phyloP scores from a whole-genome alignment of 1,139 yeast species.

The Arxiozyma heterogenica region DNA sequence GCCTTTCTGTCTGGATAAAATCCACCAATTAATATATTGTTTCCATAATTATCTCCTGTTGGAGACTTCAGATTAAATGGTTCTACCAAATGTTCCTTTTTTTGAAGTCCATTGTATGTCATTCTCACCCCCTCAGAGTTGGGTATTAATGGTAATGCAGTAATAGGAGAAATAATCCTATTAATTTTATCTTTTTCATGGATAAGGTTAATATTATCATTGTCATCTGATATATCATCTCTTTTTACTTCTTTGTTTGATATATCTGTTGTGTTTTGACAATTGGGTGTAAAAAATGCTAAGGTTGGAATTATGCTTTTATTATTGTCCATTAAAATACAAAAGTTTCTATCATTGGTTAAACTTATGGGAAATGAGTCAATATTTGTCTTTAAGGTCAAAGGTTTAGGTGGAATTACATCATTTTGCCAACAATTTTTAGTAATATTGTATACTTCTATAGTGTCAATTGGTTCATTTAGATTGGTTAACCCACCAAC shows the following conservation, averaged over 20 bases:
- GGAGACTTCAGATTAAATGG: constrained; percentile 43
- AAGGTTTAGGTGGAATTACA: constrained; percentile 9
- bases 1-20: constrained; percentile 35
- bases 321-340: constrained; percentile 26
- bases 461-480: constrained; percentile 36
- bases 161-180: constrained; percentile 21
- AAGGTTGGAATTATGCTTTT: constrained; percentile 26
- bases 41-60: constrained; percentile 56
- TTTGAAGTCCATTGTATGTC: constrained; percentile 13
- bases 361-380: constrained; percentile 16
- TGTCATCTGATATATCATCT: constrained; percentile 4
- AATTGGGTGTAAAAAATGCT: constrained; percentile 19
- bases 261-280: constrained; percentile 7
- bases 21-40: constrained; percentile 54
- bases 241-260: background rate
- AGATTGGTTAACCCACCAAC: constrained; percentile 51
- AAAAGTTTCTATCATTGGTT: constrained; percentile 19
- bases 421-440: constrained; percentile 40
- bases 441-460: constrained; percentile 47
- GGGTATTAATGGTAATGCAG: constrained; percentile 28
- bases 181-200: constrained; percentile 1
- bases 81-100: constrained; percentile 12
- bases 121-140: constrained; percentile 29
- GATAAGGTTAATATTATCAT: constrained; percentile 2
- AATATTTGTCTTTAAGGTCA: constrained; percentile 18